Conservation (phyloP, 768 basidiomycete genomes). For the Trametopsis cervina region DNA sequence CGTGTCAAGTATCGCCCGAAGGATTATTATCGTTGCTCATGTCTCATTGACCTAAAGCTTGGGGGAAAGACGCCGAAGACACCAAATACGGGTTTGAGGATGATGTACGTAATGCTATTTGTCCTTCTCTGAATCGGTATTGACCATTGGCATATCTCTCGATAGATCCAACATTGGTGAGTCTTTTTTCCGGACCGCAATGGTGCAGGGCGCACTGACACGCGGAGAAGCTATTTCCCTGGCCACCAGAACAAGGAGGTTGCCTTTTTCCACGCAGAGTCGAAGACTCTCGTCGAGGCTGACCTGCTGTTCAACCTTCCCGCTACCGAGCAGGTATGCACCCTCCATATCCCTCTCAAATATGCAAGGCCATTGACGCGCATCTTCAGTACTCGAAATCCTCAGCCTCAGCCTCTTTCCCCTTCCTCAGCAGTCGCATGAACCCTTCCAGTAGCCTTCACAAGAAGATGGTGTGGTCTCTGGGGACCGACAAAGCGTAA, state of each 20-base stretch:
- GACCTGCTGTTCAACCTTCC: conserved; percentile 85
- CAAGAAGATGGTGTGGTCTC: conserved; percentile 21
- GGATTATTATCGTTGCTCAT: no score
- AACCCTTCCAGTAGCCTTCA: conserved; percentile 21
- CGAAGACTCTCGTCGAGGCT: conserved; percentile 69
- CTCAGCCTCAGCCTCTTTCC: conserved; percentile 20
- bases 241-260: conserved; percentile 75
- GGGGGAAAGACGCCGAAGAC: conserved; percentile 29
- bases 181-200: no score
- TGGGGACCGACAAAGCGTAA: conserved; percentile 22
- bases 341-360: background rate
- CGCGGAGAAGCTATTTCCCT: conserved; percentile 51
- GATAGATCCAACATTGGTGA: conserved; percentile 26
- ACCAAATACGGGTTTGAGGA: conserved; percentile 76
- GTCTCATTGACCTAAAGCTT: conserved; percentile 16
- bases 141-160: background rate
- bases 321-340: conserved; percentile 57
- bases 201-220: background rate
- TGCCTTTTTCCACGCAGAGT: conserved; percentile 69
- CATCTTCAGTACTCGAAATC: conserved; percentile 31
- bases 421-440: conserved; percentile 15
- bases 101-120: conserved; percentile 32
- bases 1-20: background rate
- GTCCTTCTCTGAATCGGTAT: conserved; percentile 4
- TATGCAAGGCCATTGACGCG: no score